Evolutionary conservation across 495 filamentous ascomycete genomes (phyloP), one percentile per base, ranked within the genome.

Genomic region (Penicillium cataractarum): DNA sequence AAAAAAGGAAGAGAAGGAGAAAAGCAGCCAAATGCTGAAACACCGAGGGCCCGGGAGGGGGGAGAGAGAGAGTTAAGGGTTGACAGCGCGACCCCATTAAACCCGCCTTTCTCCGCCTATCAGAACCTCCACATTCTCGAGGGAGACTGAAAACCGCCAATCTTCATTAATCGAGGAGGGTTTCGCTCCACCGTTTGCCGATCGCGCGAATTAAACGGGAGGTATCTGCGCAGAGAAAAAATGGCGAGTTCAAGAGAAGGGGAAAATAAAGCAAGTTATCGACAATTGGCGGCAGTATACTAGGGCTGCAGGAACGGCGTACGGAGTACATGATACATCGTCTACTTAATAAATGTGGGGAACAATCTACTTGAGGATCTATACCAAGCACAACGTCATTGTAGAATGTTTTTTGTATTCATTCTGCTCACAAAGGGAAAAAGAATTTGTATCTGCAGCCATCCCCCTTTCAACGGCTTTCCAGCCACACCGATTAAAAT

Each of bases 381-480:
- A n/a, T n/a, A 58, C 55, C 21, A 46, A 8, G 15, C 10, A 54
- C 51, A 54, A 33, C 6, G 8, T 57, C 40, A 53, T 42, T 58
- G 26, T 49, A 61, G 50, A 53, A 27, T 61, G 44, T 35, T 61
- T 61, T 62, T 54, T 54, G 31, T 12, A 27, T 65, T 68, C 53
- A 69, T 71, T 70, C 53, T 68, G 55, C 61, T 70, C 65, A 67
- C 65, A 68, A 66, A 71, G 44, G 63, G 58, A 71, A 13, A 52
- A 65, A 68, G 69, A 74, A 74, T 64, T 62, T 66, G 63, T 72
- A 64, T 72, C 67, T 74, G 71, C 67, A 74, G 65, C 65, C 67
- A 74, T 65, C 65, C 69, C 67, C 65, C 67, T 39, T 51, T 64
- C 61, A 60, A 63, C 60, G 46, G 65, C 65, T 64, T 57, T 70